A percentile compares a stretch with the other conserved stretches of the same genome.
These are phyloP conservation scores for Pezicula carpinea DNA, from an alignment of 2,329 filamentous ascomycete genomes.

Conservation along the genomic window DNA sequence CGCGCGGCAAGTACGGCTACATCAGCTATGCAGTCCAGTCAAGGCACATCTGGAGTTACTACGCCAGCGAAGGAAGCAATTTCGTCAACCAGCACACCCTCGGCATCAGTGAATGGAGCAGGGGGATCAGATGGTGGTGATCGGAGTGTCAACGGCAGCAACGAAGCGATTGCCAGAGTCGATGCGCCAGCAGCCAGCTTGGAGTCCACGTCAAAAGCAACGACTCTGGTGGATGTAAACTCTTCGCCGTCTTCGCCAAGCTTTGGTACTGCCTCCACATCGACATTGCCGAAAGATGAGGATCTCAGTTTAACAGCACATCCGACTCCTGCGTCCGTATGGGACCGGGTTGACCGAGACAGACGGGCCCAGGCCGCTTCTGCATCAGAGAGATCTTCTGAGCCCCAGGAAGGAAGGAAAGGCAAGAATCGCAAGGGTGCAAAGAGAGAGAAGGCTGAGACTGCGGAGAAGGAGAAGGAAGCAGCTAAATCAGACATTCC, in stretches of 20 bases:
- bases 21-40: constrained; percentile 23
- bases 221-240: constrained; percentile 20
- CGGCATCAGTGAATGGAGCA: constrained; percentile 10
- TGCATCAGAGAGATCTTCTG: constrained; percentile 58
- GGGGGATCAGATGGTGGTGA: constrained; percentile 21
- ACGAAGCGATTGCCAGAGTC: constrained; percentile 14
- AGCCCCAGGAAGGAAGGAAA: constrained; percentile 25
- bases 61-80: constrained; percentile 25
- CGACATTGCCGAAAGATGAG: constrained; percentile 52
- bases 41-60: constrained; percentile 25
- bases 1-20: constrained; percentile 33
- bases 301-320: constrained; percentile 59
- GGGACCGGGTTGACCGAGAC: constrained; percentile 60
- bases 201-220: constrained; percentile 17
- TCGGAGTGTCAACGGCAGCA: constrained; percentile 19
- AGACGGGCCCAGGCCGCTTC: constrained; percentile 58
- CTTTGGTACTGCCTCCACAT: constrained; percentile 43
- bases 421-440: constrained; percentile 27
- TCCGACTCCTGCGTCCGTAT: constrained; percentile 59
- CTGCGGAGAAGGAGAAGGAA: constrained; percentile 54
- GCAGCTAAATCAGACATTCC: constrained; percentile 47
- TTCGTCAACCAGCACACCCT: constrained; percentile 23
- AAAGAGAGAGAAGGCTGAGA: constrained; percentile 34
- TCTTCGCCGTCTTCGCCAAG: constrained; percentile 48
- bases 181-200: constrained; percentile 14